These are phyloP conservation scores for Coprinellus micaceus DNA, from an alignment of 768 basidiomycete species.

Conservation along the genomic window DNA sequence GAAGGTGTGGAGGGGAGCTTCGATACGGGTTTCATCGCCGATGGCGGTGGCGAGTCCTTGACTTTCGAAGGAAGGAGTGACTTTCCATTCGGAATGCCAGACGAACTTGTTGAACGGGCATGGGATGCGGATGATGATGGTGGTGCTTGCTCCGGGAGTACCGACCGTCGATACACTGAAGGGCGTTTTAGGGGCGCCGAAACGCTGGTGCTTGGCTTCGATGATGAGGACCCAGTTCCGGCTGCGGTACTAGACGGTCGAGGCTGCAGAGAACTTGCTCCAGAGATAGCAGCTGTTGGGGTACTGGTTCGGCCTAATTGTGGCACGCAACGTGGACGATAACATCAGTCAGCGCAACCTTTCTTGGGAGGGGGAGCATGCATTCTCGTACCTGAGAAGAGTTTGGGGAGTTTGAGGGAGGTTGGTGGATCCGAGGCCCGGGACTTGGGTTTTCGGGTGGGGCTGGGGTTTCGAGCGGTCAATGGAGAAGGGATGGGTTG, in stretches of 20 bases:
- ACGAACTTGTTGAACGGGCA: not conserved
- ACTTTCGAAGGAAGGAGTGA: not conserved
- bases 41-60: not conserved
- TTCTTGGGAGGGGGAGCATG: constrained; percentile 4
- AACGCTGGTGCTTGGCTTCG: constrained; percentile 21
- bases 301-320: constrained; percentile 14
- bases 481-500: constrained; percentile 23
- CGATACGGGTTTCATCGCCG: not conserved
- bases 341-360: not conserved
- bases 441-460: constrained; percentile 22
- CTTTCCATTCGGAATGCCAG: not conserved
- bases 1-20: constrained; percentile 26
- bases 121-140: constrained; percentile 2
- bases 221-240: constrained; percentile 7
- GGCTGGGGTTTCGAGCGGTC: constrained; percentile 29
- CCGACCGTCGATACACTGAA: constrained; percentile 23
- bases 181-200: constrained; percentile 29
- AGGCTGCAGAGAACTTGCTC: constrained; percentile 12
- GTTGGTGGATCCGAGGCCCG: constrained; percentile 25
- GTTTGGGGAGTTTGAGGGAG: constrained; percentile 27
- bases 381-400: constrained; percentile 33
- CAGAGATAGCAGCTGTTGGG: constrained; percentile 9
- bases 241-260: constrained; percentile 9
- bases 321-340: not conserved
- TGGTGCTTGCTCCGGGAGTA: constrained; percentile 7